These are phyloP conservation scores for Pinus albicaulis DNA, from an alignment of 75 land plant genomes.

Conservation along the genomic window DNA sequence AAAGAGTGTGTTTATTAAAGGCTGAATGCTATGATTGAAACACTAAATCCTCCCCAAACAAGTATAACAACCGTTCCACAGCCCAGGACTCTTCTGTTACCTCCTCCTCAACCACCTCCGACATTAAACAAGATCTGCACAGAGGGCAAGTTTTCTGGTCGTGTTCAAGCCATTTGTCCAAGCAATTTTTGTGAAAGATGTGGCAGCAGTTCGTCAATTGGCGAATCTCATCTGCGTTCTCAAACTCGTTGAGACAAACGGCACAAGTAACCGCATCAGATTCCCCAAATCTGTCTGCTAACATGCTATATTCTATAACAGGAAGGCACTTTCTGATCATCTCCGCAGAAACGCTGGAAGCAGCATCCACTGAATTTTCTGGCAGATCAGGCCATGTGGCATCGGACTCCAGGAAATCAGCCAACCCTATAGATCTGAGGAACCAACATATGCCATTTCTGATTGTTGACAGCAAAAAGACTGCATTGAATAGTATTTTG, in stretches of 20 bases:
- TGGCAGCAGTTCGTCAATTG: slow-evolving; percentile 58
- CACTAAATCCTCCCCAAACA: slow-evolving; percentile 13
- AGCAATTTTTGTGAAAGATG: slow-evolving; percentile 62
- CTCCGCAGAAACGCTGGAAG: slow-evolving; percentile 22
- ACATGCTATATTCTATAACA: slow-evolving; percentile 32
- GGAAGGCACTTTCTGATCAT: slow-evolving; percentile 52
- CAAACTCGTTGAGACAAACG: slow-evolving; percentile 65
- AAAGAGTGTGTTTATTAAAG: not conserved
- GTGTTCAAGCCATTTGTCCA: slow-evolving; percentile 74
- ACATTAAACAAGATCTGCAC: slow-evolving; percentile 43
- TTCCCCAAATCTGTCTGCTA: not conserved
- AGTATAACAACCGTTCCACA: slow-evolving; percentile 7
- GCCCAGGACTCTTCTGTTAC: slow-evolving; percentile 8
- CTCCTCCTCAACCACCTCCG: not conserved
- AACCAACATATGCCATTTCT: slow-evolving; percentile 14
- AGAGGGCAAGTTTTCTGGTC: slow-evolving; percentile 73
- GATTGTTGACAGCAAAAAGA: slow-evolving; percentile 30
- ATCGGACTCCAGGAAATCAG: slow-evolving; percentile 42
- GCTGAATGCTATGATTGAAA: slow-evolving; percentile 1
- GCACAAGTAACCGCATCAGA: slow-evolving; percentile 27
- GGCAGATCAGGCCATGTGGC: slow-evolving; percentile 15
- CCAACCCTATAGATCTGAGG: slow-evolving; percentile 35
- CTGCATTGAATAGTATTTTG: slow-evolving; percentile 30
- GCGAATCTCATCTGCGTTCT: slow-evolving; percentile 44
- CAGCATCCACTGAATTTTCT: not conserved